Conservation (phyloP, 441 rosid species). For the Theobroma grandiflorum region DNA sequence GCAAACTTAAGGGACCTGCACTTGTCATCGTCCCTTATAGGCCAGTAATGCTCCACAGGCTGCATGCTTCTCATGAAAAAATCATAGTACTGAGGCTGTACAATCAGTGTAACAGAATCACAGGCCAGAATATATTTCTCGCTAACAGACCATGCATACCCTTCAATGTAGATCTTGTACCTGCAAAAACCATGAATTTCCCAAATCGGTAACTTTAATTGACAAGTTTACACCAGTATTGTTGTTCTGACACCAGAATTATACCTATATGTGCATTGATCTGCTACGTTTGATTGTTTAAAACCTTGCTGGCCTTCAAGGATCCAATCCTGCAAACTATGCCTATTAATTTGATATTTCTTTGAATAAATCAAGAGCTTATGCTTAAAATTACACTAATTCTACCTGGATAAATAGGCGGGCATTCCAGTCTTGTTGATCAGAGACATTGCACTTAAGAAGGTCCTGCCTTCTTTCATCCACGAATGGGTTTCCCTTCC, state of each 20-base stretch:
- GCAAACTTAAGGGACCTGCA: slow-evolving; percentile 82
- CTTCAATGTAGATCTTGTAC: slow-evolving; percentile 87
- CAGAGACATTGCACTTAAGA: slow-evolving; percentile 68
- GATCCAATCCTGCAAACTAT: slow-evolving; percentile 68
- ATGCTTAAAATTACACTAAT: neutral
- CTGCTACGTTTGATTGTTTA: slow-evolving; percentile 62
- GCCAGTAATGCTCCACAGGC: slow-evolving; percentile 87
- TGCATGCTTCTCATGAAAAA: slow-evolving; percentile 76
- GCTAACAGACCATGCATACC: slow-evolving; percentile 89
- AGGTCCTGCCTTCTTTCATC: slow-evolving; percentile 63
- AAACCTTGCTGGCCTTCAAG: slow-evolving; percentile 65
- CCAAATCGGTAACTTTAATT: neutral
- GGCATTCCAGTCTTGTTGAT: slow-evolving; percentile 74
- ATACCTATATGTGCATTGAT: slow-evolving; percentile 78
- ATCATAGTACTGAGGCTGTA: slow-evolving; percentile 67
- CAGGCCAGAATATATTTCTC: slow-evolving; percentile 87
- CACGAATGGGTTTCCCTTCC: slow-evolving; percentile 86
- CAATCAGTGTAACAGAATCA: slow-evolving; percentile 65
- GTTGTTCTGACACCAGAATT: neutral
- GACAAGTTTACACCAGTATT: neutral
- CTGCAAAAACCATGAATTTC: slow-evolving; percentile 33
- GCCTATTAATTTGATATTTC: neutral
- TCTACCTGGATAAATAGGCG: slow-evolving; percentile 67
- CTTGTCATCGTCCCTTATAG: slow-evolving; percentile 56
- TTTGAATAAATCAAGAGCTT: neutral